Base-by-base conservation (phyloP, 2,329 filamentous ascomycete genomes). In the Sclerotinia subarctica region DNA sequence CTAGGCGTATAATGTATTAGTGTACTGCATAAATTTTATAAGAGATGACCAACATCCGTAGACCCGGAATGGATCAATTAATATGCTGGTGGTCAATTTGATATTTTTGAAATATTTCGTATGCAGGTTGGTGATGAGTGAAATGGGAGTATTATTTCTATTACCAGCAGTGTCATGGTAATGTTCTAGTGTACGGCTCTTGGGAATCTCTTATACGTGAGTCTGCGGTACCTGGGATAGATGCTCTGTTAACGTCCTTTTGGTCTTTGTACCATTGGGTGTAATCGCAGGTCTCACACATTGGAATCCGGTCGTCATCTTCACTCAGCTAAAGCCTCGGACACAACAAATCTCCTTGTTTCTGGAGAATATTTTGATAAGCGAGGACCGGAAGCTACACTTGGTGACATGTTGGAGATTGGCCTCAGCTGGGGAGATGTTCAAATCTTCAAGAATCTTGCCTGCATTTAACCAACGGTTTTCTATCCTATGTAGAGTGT, bases 211-310 rank as follows among this genome's bases (percentile, higher is more conserved):
- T 35, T 35, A 5, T 35, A 35, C 32, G 32, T 35, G 32, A 35
- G 32, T 35, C 32, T 35, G 32, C 32, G 5, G 5, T 35, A 35
- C 32, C 7, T 4, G 32, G 7, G 32, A 5, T 35, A 42, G 44
- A 7, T 8, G 26, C 10, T 62, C 44, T 46, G 10, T 47, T 19
- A 10, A 47, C 6, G 26, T 96, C 38, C 81, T 97, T 35, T 81
- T 97, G 51, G 68, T 96, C 38, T 88, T 89, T 51, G 93, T 92
- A 0, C 93, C 93, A 0, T 85, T 88, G 57, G 93, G 93, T 69
- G 92, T 96, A 76, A 86, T 87, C 81, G 80, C 84, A 64, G 85
- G 85, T 70, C 79, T 78, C 3, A 71, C 83, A 68, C 77, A 64
- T 24, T 83, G 82, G 80, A 80, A 82, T 72, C 82, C 85, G 2